These are phyloP conservation scores for Passiflora organensis DNA, from an alignment of 345 rosid genomes.

Conservation along the genomic window DNA sequence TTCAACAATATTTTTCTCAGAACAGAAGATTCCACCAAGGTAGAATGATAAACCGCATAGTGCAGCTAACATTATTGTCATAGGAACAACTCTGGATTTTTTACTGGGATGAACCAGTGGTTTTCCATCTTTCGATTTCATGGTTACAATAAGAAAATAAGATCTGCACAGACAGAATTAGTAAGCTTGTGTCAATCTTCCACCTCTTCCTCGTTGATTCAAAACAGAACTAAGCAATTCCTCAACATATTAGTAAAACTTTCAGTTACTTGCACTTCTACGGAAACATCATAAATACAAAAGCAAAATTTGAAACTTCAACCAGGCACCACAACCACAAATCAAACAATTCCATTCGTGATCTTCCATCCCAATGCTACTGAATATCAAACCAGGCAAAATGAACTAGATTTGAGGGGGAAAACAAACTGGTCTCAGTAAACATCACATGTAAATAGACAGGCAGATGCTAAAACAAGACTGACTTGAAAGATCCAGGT, in stretches of 20 bases:
- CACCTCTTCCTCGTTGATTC: neutral
- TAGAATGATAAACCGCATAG: constrained; percentile 85
- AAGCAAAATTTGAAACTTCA: too few relatives aligned
- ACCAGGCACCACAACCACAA: too few relatives aligned
- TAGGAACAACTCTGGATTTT: constrained; percentile 43
- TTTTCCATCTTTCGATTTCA: constrained; percentile 91
- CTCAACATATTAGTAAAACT: neutral
- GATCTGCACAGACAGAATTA: constrained; percentile 26
- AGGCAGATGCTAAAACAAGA: too few relatives aligned
- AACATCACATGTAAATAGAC: too few relatives aligned
- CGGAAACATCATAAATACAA: neutral
- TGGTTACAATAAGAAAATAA: constrained; percentile 20
- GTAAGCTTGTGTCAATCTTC: neutral
- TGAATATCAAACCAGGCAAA: too few relatives aligned
- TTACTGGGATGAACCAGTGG: constrained; percentile 49
- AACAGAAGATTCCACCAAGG: constrained; percentile 75
- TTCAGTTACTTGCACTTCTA: neutral
- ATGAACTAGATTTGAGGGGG: too few relatives aligned
- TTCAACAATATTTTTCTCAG: constrained; percentile 38
- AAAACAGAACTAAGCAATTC: neutral
- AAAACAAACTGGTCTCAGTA: too few relatives aligned
- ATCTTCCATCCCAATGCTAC: too few relatives aligned
- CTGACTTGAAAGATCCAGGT: too few relatives aligned
- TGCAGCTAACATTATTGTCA: constrained; percentile 39
- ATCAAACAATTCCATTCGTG: too few relatives aligned